Evolutionary conservation across 179 eudicot species (phyloP).

Genomic region (Amaranthus tricolor): DNA sequence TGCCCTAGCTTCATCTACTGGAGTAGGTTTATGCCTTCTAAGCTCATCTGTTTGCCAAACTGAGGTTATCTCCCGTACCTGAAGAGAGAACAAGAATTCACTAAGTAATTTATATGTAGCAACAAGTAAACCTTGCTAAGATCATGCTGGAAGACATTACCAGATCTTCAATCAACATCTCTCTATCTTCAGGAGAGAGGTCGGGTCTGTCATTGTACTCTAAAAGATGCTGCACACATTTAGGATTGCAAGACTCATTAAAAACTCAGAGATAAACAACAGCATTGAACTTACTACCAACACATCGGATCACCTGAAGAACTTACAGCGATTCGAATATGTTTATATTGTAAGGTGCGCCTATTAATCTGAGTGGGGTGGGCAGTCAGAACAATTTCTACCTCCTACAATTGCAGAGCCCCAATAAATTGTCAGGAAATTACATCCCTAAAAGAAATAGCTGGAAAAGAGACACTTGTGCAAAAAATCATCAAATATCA

Average conservation of each 20-base stretch:
- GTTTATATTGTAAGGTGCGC: conserved; percentile 83
- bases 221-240: conserved; percentile 69
- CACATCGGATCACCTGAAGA: conserved; percentile 3
- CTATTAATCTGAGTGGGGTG: conserved; percentile 95
- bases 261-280: conserved; percentile 10
- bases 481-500: conserved; percentile 4
- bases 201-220: conserved; percentile 83
- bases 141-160: conserved; percentile 27
- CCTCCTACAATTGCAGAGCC: conserved; percentile 47
- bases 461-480: background rate
- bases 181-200: conserved; percentile 77
- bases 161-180: conserved; percentile 92
- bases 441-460: background rate
- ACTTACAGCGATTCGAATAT: conserved; percentile 77
- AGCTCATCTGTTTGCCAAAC: conserved; percentile 97
- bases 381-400: conserved; percentile 92
- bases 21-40: conserved; percentile 90
- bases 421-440: conserved; percentile 1
- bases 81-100: conserved; percentile 12
- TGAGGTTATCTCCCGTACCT: conserved; percentile 90
- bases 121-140: background rate
- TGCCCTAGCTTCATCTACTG: conserved; percentile 94
- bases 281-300: background rate
- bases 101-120: conserved; percentile 6
- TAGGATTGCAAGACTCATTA: conserved; percentile 1